Conservation (phyloP, 352 stramenopile species). For the Pythium rishiriense region DNA sequence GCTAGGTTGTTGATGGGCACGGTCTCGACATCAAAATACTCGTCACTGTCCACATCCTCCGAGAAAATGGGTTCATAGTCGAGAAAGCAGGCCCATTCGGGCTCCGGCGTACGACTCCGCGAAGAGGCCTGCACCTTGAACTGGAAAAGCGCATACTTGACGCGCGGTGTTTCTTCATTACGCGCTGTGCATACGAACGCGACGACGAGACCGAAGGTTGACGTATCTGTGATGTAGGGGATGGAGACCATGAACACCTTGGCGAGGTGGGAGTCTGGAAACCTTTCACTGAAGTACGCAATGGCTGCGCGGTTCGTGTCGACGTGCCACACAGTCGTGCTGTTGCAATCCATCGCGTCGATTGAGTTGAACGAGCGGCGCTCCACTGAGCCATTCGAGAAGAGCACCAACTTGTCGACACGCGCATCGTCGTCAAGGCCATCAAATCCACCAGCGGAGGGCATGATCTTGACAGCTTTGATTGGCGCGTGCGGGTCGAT, state of each 20-base stretch:
- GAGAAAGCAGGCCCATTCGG: constrained; percentile 62
- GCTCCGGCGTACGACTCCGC: constrained; percentile 30
- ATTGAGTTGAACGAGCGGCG: constrained; percentile 66
- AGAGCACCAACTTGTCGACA: constrained; percentile 71
- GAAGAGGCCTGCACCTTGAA: constrained; percentile 40
- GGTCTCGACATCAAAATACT: constrained; percentile 63
- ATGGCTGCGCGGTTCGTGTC: constrained; percentile 60
- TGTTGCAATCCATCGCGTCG: constrained; percentile 68
- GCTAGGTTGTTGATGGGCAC: constrained; percentile 56
- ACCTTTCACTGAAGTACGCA: constrained; percentile 72
- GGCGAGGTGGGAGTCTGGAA: constrained; percentile 54
- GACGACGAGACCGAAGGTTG: constrained; percentile 58
- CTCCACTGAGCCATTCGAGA: constrained; percentile 60
- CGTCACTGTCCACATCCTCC: constrained; percentile 32
- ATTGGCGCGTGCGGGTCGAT: constrained; percentile 59
- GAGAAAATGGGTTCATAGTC: constrained; percentile 68
- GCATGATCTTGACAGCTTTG: constrained; percentile 50
- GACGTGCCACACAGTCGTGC: constrained; percentile 55
- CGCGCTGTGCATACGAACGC: constrained; percentile 66
- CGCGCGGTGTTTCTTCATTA: constrained; percentile 33
- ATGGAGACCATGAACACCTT: constrained; percentile 70
- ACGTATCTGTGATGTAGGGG: constrained; percentile 52
- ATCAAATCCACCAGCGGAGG: constrained; percentile 28
- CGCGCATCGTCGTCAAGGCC: constrained; percentile 33
- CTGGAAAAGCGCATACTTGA: constrained; percentile 79